Base-by-base conservation (phyloP, 2,329 filamentous ascomycete species). In the Neonectria sp. region DNA sequence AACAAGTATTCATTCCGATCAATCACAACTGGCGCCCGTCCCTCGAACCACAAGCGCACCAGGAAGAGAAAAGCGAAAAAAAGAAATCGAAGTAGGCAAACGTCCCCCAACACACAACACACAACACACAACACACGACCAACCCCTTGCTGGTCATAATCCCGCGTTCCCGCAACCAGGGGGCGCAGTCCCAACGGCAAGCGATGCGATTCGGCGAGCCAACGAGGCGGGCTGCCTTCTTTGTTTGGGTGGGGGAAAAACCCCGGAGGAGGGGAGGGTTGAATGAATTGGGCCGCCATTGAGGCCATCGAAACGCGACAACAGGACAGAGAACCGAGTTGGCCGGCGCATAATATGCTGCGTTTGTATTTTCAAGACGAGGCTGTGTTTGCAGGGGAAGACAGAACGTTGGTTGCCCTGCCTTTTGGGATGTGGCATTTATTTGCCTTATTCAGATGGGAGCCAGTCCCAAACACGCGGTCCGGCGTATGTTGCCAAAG, bases 361-460 rank as follows among this genome's bases (percentile, higher is more conserved):
- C 40, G 40, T 43, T n/a, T 43, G 4, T 8, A n/a, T 4, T 43
- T 43, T 45, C n/a, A 21, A 45, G 37, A 45, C 40, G 40, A 45
- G 40, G 40, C 40, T 45, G n/a, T 45, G n/a, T 24, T 21, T 24
- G 4, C 40, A 45, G 40, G 40, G 40, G 40, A 43, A 21, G 40
- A 12, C 7, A 21, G 40, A 45, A 45, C 40, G n/a, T 24, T 24
- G 40, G 8, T 45, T 45, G 40, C 40, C 40, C n/a, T 45, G 40
- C 7, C 8, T 45, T 45, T 45, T 21, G 40, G 40, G n/a, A 21
- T 45, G 40, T 45, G 37, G 37, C 37, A 40, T 17, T n/a, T 15
- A n/a, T 40, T 40, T 40, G 37, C 40, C n/a, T 45, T 45, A 45
- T 45, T 45, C 40, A 45, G n/a, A 45, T n/a, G 40, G 37, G 40